Evolutionary conservation across 192 early-diverging fungal species (phyloP), one percentile per base, ranked within the genome.

Genomic region (Pilaira anomala): DNA sequence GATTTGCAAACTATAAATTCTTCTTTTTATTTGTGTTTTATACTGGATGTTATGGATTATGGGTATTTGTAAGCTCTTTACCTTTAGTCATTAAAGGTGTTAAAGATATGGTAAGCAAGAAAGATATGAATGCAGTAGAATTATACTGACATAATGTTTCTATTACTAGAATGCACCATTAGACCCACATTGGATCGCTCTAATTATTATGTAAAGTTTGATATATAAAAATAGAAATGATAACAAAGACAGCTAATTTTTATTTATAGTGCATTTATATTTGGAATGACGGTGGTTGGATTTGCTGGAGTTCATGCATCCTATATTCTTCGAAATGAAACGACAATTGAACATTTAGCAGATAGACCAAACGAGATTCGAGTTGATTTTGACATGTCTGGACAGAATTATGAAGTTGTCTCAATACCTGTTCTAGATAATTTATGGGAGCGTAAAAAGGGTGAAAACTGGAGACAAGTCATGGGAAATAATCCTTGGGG

Each of bases 1-100:
- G 82, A 33, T 72, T 73, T 19, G 68, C 67, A 26, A 83, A 83
- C 54, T 83, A 83, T 69, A 83, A 83, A 60, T 79, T 78, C 58
- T 83, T 83, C 60, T 76, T 76, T 39, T 45, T 79, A 8, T 83
- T 83, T 55, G 60, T 83, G 11, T 62, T 62, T 45, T 83, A 81
- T 55, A 80, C 79, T 19, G 63, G 75, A 9, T 48, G 81, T 13
- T 78, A 78, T 41, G 67, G 72, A 44, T 25, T 83, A 25, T 79
- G 68, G 60, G 67, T 79, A 25, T 60, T 81, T 41, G 52, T 53
- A 21, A 66, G 69, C 1, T 46, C 74, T n/a, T 28, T 66, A 12
- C 73, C 77, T 7, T 53, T 56, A 1, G 52, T 76, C 18, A 33
- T 72, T 11, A 40, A 49, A 26, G 65, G 56, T 6, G 24, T 71